Conservation (phyloP, 768 basidiomycete species). For the Collybia sordida region DNA sequence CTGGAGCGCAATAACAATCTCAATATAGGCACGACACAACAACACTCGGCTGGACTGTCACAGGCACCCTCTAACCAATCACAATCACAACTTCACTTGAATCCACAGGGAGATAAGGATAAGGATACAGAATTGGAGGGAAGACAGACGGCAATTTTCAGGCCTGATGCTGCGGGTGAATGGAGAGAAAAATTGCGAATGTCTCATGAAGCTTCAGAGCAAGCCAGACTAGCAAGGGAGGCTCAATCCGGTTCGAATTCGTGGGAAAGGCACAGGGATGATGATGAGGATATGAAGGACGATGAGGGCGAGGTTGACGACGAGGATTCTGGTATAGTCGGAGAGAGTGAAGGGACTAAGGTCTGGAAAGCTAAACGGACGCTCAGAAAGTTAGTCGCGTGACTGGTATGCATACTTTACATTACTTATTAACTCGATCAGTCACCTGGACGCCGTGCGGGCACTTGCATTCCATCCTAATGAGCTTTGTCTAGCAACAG, state of each 20-base stretch:
- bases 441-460: constrained; percentile 92
- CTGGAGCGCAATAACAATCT: constrained; percentile 54
- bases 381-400: constrained; percentile 75
- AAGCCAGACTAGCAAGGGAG: constrained; percentile 42
- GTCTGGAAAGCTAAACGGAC: constrained; percentile 87
- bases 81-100: constrained; percentile 23
- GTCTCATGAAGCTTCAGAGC: constrained; percentile 62
- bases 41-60: constrained; percentile 18
- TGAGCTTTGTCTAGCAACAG: constrained; percentile 85
- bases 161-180: constrained; percentile 81
- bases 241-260: constrained; percentile 34
- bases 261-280: constrained; percentile 54
- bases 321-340: constrained; percentile 62
- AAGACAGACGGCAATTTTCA: constrained; percentile 77
- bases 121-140: constrained; percentile 49
- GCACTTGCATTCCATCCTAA: constrained; percentile 88
- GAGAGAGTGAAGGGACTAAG: constrained; percentile 69
- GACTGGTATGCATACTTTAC: constrained; percentile 12
- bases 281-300: constrained; percentile 70
- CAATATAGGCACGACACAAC: constrained; percentile 39
- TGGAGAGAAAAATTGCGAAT: constrained; percentile 81
- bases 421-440: constrained; percentile 29
- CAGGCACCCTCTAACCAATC: constrained; percentile 35
- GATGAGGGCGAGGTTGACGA: constrained; percentile 68
- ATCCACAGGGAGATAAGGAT: constrained; percentile 36